A percentile compares a stretch with the other conserved stretches of the same genome.
Evolutionary conservation across 306 rosid genomes (phyloP).

Genomic region (Corylus heterophylla): DNA sequence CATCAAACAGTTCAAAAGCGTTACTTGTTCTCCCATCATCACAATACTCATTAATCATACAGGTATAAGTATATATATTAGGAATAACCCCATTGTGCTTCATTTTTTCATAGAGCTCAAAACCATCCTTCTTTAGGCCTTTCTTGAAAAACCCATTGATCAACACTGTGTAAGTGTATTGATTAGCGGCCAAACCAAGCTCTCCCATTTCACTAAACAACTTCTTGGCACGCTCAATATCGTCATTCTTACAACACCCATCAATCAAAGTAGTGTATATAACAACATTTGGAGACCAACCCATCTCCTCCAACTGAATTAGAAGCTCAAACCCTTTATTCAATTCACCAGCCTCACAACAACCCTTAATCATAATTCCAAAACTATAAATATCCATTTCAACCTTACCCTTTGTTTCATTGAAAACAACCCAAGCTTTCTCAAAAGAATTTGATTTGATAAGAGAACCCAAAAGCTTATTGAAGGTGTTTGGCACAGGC

Average conservation of each 20-base stretch:
- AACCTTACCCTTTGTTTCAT: constrained; percentile 36
- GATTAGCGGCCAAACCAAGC: constrained; percentile 59
- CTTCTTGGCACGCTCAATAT: constrained; percentile 55
- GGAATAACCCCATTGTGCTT: constrained; percentile 51
- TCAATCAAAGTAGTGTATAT: constrained; percentile 69
- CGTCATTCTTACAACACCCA: constrained; percentile 75
- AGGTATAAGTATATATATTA: constrained; percentile 51
- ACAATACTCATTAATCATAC: constrained; percentile 56
- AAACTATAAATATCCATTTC: constrained; percentile 59
- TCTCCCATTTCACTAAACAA: constrained; percentile 62
- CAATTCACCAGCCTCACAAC: constrained; percentile 65
- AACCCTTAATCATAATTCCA: constrained; percentile 71
- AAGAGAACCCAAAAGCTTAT: constrained; percentile 51
- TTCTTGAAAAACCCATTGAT: constrained; percentile 75
- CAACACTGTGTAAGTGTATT: constrained; percentile 60
- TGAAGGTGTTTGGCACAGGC: constrained; percentile 56
- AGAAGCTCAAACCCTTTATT: constrained; percentile 56
- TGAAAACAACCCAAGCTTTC: constrained; percentile 58
- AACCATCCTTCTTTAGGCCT: constrained; percentile 63
- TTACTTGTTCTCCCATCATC: constrained; percentile 40
- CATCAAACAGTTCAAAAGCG: constrained; percentile 57
- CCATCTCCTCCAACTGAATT: constrained; percentile 42
- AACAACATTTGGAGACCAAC: constrained; percentile 62
- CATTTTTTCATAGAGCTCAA: constrained; percentile 66
- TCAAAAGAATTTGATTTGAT: constrained; percentile 41